A percentile compares a stretch with the other conserved stretches of the same genome.
phyloP scores from a whole-genome alignment of 495 filamentous ascomycete species.

The Penicillium alfredii region DNA sequence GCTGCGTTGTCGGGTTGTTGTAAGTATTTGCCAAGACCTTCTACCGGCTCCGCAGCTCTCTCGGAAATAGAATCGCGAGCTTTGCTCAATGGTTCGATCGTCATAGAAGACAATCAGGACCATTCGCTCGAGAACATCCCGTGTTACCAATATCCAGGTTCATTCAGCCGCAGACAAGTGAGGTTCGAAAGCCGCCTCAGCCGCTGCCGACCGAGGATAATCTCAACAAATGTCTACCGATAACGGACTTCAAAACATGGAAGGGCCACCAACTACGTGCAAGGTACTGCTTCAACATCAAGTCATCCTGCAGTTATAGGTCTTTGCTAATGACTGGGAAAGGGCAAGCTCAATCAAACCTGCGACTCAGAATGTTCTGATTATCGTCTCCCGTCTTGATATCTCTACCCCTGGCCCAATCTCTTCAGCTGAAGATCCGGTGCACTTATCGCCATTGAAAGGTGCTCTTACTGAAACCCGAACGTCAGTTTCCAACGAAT shows the following conservation, averaged over 20 bases:
- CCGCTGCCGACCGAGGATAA: conserved; percentile 2
- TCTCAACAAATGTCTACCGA: conserved; percentile 3
- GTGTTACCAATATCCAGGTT: not conserved
- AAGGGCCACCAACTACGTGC: not conserved
- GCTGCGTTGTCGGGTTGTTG: conserved; percentile 1
- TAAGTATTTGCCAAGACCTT: conserved; percentile 3
- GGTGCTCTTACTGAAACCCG: not conserved
- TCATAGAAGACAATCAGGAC: conserved; percentile 1
- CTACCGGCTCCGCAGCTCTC: not conserved
- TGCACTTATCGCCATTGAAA: conserved; percentile 3
- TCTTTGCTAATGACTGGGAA: not conserved
- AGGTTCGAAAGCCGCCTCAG: conserved; percentile 1
- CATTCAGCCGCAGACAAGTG: not conserved
- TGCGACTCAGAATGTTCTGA: conserved; percentile 1
- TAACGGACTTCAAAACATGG: conserved; percentile 3
- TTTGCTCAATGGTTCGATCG: conserved; percentile 2
- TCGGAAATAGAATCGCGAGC: not conserved
- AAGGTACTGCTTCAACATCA: conserved; percentile 3
- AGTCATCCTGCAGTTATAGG: not conserved
- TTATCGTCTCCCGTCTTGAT: not conserved
- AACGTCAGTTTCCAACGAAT: not conserved
- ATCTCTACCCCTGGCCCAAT: not conserved
- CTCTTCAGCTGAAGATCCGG: conserved; percentile 1
- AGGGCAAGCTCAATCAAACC: conserved; percentile 1
- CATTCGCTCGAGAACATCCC: too few species aligned